A percentile compares a stretch with the other conserved stretches of the same genome.
phyloP scores from a whole-genome alignment of 176 grass and related monocot genomes.

The Aegilops sharonensis region DNA sequence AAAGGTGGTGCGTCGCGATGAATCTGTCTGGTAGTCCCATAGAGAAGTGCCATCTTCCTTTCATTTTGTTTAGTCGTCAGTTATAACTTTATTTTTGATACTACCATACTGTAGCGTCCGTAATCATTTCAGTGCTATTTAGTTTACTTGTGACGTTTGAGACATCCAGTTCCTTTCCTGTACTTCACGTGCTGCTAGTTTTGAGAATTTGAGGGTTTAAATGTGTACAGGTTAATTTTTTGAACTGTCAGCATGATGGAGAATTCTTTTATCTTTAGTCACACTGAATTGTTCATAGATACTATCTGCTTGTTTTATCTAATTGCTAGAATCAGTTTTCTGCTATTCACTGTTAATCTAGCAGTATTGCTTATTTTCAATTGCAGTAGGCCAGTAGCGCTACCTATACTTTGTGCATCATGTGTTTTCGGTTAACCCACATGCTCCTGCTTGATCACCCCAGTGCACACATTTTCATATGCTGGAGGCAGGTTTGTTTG shows the following conservation, averaged over 20 bases:
- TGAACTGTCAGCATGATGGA: neutral
- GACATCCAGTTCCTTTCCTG: neutral
- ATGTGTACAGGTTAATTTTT: conserved; percentile 38
- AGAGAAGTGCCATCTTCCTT: neutral
- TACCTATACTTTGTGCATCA: too few species aligned
- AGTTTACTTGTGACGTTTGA: conserved; percentile 12
- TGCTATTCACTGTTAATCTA: neutral
- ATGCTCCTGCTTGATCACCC: neutral
- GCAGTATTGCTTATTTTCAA: neutral
- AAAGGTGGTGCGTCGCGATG: conserved; percentile 46
- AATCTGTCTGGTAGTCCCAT: conserved; percentile 12
- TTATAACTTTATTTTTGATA: conserved; percentile 31
- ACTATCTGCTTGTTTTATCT: neutral
- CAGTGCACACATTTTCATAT: neutral
- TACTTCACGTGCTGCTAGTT: conserved; percentile 13
- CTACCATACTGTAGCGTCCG: conserved; percentile 12
- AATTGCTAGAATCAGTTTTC: neutral
- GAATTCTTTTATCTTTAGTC: conserved; percentile 11
- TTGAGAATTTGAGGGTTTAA: neutral
- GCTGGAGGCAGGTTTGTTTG: neutral
- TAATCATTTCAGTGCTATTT: conserved; percentile 3
- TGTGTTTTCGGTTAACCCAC: neutral
- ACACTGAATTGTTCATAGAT: neutral
- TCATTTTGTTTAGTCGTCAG: conserved; percentile 21
- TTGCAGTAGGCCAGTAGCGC: neutral